Evolutionary conservation across 2,329 filamentous ascomycete genomes (phyloP), one percentile per base, ranked within the genome.

Genomic region (Thelonectria olida): DNA sequence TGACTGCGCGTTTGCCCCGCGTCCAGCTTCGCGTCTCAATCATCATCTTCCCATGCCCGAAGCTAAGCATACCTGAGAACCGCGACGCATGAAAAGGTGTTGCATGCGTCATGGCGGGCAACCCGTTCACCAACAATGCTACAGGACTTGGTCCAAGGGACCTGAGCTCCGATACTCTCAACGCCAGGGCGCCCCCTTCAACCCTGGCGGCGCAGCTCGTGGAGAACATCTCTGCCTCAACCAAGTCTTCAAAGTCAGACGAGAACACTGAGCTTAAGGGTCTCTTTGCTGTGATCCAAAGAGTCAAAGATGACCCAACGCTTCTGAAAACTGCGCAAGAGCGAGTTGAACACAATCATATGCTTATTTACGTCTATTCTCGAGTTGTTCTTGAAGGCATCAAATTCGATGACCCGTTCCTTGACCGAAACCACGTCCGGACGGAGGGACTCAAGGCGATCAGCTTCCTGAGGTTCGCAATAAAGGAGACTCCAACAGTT

Each of bases 151-250:
- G 67, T 22, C 57, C 65, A 27, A 55, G 61, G 55, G 64, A 62
- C 48, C 45, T 61, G 47, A 65, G 58, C 48, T 65, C 61, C 47
- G 67, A 64, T 20, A 42, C 60, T 27, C 58, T 65, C 28, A 62
- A 66, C 12, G 51, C 58, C 17, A 71, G 67, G 9, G 80, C 81
- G 45, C 88, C 88, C 38, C 91, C 93, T 12, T 97, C 94, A 15
- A 96, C 93, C 9, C 84, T 97, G 71, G 93, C 94, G 53, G 92
- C 92, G 12, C 92, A 96, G 76, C 88, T 97, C 58, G 92, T 96
- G 65, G 90, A 92, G 74, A 92, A 92, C 74, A 88, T 93, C 64
- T 88, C 90, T 42, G 85, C 90, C 20, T 86, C 86, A 50, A 83
- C 85, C 52, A 85, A 83, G 63, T 87, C 85, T 44, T 84, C 85